phyloP scores from a whole-genome alignment of 805 yeast genomes.

The Hyphopichia homilentoma region DNA sequence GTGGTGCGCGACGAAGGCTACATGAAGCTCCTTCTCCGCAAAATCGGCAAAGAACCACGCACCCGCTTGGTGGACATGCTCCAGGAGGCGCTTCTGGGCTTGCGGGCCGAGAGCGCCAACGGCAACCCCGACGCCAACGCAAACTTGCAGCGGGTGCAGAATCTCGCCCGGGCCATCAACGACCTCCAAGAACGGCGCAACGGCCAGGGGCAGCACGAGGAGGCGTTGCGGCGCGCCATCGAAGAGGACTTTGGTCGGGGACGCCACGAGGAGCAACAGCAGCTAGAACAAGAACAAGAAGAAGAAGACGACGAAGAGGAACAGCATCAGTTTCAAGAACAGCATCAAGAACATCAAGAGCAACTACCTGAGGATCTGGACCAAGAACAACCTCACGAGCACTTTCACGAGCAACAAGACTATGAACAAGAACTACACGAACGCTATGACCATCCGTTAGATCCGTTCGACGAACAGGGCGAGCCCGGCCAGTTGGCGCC shows the following conservation, averaged over 20 bases:
- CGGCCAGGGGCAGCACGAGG: constrained; percentile 11
- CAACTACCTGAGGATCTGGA: background rate
- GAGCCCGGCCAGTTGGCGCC: background rate
- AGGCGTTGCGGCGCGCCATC: constrained; percentile 16
- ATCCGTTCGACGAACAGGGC: background rate
- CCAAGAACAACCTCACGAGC: background rate
- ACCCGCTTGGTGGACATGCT: constrained; percentile 37
- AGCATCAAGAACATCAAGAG: background rate
- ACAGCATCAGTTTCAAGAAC: background rate
- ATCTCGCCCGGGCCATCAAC: constrained; percentile 24
- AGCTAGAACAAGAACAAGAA: constrained; percentile 11
- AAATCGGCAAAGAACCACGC: constrained; percentile 55
- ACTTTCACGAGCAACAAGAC: background rate
- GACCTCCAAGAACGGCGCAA: constrained; percentile 17
- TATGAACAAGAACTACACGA: too few relatives aligned
- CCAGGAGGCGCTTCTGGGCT: constrained; percentile 22
- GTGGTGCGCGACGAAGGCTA: constrained; percentile 70
- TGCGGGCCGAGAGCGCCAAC: constrained; percentile 18
- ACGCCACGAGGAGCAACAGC: constrained; percentile 1
- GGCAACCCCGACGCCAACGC: constrained; percentile 21
- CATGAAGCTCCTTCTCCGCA: constrained; percentile 50
- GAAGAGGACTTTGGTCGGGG: constrained; percentile 6
- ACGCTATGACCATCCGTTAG: too few relatives aligned
- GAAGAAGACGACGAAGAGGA: constrained; percentile 17
- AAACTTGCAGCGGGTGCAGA: constrained; percentile 18